Percentiles rank a stretch among this genome's conserved stretches.
Conservation (phyloP, 768 basidiomycete genomes). For the Guyanaporus albipodus region DNA sequence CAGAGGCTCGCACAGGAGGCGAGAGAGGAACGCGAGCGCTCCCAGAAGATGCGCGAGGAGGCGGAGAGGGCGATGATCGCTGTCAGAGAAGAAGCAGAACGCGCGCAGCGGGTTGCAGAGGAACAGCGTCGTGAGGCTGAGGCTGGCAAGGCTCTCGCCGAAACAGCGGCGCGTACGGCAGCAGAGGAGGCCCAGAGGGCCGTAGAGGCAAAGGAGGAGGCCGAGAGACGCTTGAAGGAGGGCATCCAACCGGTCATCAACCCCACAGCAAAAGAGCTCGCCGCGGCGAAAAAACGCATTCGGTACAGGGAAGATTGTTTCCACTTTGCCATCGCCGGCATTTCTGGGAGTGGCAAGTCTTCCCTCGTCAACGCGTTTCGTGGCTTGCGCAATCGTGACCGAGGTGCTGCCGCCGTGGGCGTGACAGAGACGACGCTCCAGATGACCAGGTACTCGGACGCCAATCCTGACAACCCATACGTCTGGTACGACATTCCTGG, state of each 20-base stretch:
- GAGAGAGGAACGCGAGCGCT: constrained; percentile 10
- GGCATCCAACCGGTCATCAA: constrained; percentile 23
- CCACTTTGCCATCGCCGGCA: constrained; percentile 34
- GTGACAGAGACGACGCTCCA: constrained; percentile 19
- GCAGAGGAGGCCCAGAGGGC: constrained; percentile 17
- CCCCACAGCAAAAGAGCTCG: constrained; percentile 10
- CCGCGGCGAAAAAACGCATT: constrained; percentile 15
- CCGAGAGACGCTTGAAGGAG: constrained; percentile 16
- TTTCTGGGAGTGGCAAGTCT: constrained; percentile 36
- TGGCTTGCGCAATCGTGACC: constrained; percentile 23
- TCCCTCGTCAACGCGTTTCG: constrained; percentile 37
- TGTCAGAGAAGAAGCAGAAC: constrained; percentile 13
- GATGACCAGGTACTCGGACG: constrained; percentile 14
- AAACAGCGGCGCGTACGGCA: constrained; percentile 10
- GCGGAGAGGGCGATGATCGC: constrained; percentile 11
- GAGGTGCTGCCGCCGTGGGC: constrained; percentile 15
- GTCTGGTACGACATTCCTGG: constrained; percentile 25
- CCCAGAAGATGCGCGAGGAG: constrained; percentile 12
- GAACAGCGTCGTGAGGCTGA: constrained; percentile 20
- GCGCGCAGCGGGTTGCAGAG: constrained; percentile 11
- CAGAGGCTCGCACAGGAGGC: constrained; percentile 12
- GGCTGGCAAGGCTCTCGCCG: constrained; percentile 14
- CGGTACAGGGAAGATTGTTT: constrained; percentile 27
- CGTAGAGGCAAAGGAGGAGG: constrained; percentile 13
- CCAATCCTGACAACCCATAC: constrained; percentile 11